Conservation (phyloP, 148 eudicot genomes). For the Bassia scoparia region DNA sequence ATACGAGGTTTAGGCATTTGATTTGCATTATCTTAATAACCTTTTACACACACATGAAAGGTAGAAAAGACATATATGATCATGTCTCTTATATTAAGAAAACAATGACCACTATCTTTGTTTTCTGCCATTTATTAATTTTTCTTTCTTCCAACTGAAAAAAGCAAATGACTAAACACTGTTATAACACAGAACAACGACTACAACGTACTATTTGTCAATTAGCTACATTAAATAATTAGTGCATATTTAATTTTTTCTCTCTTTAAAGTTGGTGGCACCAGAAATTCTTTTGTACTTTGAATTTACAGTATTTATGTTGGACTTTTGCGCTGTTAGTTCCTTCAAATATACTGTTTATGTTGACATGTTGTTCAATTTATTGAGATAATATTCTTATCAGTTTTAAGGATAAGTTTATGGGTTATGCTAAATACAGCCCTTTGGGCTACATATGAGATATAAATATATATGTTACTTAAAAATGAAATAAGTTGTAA, state of each 20-base stretch:
- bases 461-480: no score
- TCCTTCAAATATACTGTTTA: no score
- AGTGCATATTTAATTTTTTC: neutral
- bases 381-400: no score
- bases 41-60: slow-evolving; percentile 5
- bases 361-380: no score
- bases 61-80: slow-evolving; percentile 15
- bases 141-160: neutral
- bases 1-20: slow-evolving; percentile 18
- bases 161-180: neutral
- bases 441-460: no score
- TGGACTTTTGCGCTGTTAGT: no score
- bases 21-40: slow-evolving; percentile 21
- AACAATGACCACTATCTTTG: slow-evolving; percentile 6
- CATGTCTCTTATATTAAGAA: neutral
- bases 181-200: neutral
- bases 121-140: neutral
- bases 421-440: no score
- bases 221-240: neutral
- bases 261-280: neutral
- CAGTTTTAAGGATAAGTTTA: no score
- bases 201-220: slow-evolving; percentile 1
- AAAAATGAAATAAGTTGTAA: no score
- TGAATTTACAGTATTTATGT: no score
- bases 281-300: neutral